Percentiles rank a stretch among this genome's conserved stretches.
Evolutionary conservation across 352 stramenopile genomes (phyloP).

Genomic region (Phytophthora crassamura): DNA sequence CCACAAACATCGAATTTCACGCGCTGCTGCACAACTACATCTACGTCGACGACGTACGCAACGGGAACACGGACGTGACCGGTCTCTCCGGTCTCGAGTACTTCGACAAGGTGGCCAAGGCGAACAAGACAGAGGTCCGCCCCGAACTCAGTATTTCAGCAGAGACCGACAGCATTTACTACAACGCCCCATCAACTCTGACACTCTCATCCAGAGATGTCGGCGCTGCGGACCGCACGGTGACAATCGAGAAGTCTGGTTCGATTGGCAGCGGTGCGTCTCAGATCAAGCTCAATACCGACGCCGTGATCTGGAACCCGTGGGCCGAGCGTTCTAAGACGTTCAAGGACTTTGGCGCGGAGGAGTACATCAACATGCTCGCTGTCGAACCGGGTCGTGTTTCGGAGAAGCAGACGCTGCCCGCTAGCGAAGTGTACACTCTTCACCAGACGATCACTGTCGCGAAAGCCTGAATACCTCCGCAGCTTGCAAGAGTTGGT

Average conservation of each 20-base stretch:
- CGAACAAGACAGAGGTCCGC: constrained; percentile 60
- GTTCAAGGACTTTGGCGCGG: constrained; percentile 94
- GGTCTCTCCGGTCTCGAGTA: constrained; percentile 88
- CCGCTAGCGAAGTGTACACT: constrained; percentile 53
- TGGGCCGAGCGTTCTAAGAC: constrained; percentile 91
- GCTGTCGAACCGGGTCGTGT: constrained; percentile 94
- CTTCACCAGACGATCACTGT: constrained; percentile 31
- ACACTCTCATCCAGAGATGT: constrained; percentile 56
- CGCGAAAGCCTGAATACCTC: constrained; percentile 2
- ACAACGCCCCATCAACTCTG: constrained; percentile 62
- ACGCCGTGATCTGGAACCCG: constrained; percentile 94
- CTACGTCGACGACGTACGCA: constrained; percentile 75
- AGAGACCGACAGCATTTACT: constrained; percentile 91
- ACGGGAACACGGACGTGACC: constrained; percentile 58
- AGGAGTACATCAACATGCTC: constrained; percentile 95
- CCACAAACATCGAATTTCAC: constrained; percentile 89
- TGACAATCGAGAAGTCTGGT: constrained; percentile 72
- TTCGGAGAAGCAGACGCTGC: constrained; percentile 48
- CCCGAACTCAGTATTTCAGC: constrained; percentile 61
- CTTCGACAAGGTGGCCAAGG: constrained; percentile 84
- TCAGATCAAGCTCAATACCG: constrained; percentile 40
- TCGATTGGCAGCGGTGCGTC: constrained; percentile 43
- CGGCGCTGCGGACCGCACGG: constrained; percentile 45
- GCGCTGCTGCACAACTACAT: constrained; percentile 95
- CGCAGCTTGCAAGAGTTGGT: too few relatives aligned